Evolutionary conservation across 1,284 basidiomycete genomes (phyloP).

Genomic region (Ustilago xerochloae): DNA sequence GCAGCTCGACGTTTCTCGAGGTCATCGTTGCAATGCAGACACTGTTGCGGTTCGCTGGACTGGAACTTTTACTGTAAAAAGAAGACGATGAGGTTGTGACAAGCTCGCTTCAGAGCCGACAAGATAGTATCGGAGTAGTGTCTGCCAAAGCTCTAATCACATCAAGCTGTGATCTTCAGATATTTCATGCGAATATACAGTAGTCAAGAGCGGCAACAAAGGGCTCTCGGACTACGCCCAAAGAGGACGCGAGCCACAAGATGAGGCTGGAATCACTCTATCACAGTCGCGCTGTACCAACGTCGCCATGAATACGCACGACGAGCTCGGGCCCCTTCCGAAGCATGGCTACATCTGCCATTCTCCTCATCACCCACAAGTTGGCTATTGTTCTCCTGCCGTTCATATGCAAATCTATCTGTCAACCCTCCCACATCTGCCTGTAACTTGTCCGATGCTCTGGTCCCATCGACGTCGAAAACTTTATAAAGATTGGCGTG

Average conservation of each 20-base stretch:
- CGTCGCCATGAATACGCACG: background rate
- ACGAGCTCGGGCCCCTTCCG: slow-evolving; percentile 4
- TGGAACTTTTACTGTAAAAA: too few relatives aligned
- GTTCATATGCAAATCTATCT: background rate
- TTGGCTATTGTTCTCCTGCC: background rate
- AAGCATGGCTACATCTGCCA: slow-evolving; percentile 7
- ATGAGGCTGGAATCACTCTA: background rate
- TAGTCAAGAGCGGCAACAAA: background rate
- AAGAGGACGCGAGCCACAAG: background rate
- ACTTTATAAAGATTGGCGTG: background rate
- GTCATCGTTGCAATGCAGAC: too few relatives aligned
- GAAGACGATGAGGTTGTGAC: background rate
- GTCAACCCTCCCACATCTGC: background rate
- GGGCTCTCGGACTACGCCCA: background rate
- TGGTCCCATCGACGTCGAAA: background rate
- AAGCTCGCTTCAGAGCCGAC: background rate
- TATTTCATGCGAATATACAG: background rate
- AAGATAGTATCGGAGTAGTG: background rate
- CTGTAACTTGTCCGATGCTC: background rate
- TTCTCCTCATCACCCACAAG: slow-evolving; percentile 3
- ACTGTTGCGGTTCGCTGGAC: too few relatives aligned
- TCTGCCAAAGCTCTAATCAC: background rate
- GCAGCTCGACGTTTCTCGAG: too few relatives aligned
- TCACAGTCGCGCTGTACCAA: slow-evolving; percentile 1
- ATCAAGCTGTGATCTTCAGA: background rate